Conservation (phyloP, 805 yeast genomes). For the Yamadazyma takamatsuzukensis region DNA sequence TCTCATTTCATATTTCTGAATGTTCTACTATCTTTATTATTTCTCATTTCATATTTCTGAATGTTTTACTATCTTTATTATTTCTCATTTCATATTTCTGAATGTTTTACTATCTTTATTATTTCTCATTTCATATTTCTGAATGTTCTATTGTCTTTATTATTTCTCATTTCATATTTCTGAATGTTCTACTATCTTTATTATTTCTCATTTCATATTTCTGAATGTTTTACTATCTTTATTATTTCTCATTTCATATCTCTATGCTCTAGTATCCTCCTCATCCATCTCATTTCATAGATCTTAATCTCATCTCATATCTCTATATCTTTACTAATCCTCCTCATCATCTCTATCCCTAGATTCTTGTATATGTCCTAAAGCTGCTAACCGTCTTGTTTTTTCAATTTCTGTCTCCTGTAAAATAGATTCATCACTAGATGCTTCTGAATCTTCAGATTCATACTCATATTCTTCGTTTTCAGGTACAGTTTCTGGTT, state of each 20-base stretch:
- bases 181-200: neutral
- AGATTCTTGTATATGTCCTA: constrained; percentile 41
- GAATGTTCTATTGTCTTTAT: neutral
- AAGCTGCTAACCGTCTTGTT: constrained; percentile 56
- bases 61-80: too few species aligned
- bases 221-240: neutral
- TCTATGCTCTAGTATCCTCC: neutral
- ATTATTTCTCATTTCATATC: neutral
- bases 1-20: too few species aligned
- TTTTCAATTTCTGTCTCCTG: constrained; percentile 67
- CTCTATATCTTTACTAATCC: constrained; percentile 17
- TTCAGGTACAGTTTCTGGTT: constrained; percentile 5
- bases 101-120: too few species aligned
- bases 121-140: too few species aligned
- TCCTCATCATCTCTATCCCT: constrained; percentile 50
- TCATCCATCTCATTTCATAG: neutral
- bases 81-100: too few species aligned
- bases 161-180: neutral
- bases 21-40: too few species aligned
- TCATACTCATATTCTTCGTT: constrained; percentile 7
- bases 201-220: neutral
- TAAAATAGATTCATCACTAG: constrained; percentile 20
- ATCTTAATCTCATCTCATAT: neutral
- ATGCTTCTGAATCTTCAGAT: constrained; percentile 16
- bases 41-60: too few species aligned